Evolutionary conservation across 164 flowering plant genomes (phyloP).

Genomic region (Piper betle): DNA sequence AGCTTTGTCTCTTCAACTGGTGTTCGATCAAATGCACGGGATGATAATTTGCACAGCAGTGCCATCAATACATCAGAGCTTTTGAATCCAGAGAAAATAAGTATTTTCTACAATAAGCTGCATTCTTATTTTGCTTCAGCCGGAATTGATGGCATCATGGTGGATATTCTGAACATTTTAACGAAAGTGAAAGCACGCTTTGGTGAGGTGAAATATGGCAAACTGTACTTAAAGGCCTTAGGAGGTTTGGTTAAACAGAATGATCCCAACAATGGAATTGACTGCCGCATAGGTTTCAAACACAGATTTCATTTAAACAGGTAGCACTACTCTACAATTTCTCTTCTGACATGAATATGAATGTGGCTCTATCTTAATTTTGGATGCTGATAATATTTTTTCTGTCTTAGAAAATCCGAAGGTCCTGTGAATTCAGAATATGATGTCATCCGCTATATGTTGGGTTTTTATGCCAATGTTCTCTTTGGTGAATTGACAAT

Average conservation of each 20-base stretch:
- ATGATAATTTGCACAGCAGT: too few relatives aligned
- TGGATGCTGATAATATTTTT: background rate
- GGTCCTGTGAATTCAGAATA: slow-evolving; percentile 72
- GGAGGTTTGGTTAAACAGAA: slow-evolving; percentile 65
- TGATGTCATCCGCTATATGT: slow-evolving; percentile 20
- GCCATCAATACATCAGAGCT: too few relatives aligned
- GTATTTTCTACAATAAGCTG: slow-evolving; percentile 53
- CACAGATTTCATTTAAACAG: slow-evolving; percentile 66
- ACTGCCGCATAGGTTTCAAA: slow-evolving; percentile 76
- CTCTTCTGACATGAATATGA: background rate
- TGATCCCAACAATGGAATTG: slow-evolving; percentile 59
- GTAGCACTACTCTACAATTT: slow-evolving; percentile 13
- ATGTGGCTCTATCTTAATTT: background rate
- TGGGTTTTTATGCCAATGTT: too few relatives aligned
- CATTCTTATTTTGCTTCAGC: slow-evolving; percentile 78
- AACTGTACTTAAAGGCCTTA: slow-evolving; percentile 63
- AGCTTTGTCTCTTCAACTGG: too few relatives aligned
- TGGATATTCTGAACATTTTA: slow-evolving; percentile 72
- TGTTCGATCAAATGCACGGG: too few relatives aligned
- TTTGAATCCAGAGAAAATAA: slow-evolving; percentile 48
- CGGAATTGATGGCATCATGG: slow-evolving; percentile 84
- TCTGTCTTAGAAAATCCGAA: slow-evolving; percentile 28
- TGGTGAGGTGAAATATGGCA: slow-evolving; percentile 67
- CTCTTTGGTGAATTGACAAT: too few relatives aligned
- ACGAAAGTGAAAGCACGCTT: slow-evolving; percentile 83